Conservation (phyloP, 2,329 filamentous ascomycete genomes). For the Emergomyces orientalis region DNA sequence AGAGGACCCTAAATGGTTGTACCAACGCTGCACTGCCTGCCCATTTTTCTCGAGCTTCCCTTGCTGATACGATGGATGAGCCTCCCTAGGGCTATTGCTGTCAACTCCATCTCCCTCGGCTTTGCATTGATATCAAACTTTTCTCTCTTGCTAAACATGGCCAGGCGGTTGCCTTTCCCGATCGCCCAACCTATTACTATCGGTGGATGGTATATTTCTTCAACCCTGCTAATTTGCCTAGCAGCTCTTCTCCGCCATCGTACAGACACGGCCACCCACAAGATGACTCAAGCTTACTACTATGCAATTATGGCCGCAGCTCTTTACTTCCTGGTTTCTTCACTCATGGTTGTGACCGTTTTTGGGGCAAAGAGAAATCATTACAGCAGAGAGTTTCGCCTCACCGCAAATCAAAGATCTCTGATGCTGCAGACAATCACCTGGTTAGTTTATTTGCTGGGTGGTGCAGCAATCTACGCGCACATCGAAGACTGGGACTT, state of each 20-base stretch:
- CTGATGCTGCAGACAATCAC: slow-evolving; percentile 39
- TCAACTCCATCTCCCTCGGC: slow-evolving; percentile 48
- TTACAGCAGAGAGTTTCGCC: slow-evolving; percentile 47
- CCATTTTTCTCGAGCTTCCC: background rate
- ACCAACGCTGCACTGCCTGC: background rate
- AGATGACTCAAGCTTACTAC: slow-evolving; percentile 50
- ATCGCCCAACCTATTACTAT: slow-evolving; percentile 53
- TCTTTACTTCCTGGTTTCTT: slow-evolving; percentile 48
- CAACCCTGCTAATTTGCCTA: slow-evolving; percentile 45
- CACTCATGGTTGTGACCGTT: slow-evolving; percentile 47
- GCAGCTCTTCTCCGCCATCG: slow-evolving; percentile 38
- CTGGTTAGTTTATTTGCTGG: slow-evolving; percentile 33
- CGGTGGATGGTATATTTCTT: slow-evolving; percentile 49
- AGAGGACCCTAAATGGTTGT: slow-evolving; percentile 45
- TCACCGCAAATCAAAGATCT: slow-evolving; percentile 49
- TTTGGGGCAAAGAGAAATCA: slow-evolving; percentile 46
- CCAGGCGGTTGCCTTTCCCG: slow-evolving; percentile 44
- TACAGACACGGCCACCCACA: slow-evolving; percentile 34
- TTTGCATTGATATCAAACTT: slow-evolving; percentile 48
- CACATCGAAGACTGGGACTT: slow-evolving; percentile 29
- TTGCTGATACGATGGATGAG: slow-evolving; percentile 5
- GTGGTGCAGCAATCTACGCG: slow-evolving; percentile 32
- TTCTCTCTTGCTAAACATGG: slow-evolving; percentile 51
- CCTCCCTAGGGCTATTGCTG: slow-evolving; percentile 38
- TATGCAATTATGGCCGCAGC: slow-evolving; percentile 50